Base-by-base conservation (phyloP, 352 stramenopile species). In the Phytophthora parvispora region DNA sequence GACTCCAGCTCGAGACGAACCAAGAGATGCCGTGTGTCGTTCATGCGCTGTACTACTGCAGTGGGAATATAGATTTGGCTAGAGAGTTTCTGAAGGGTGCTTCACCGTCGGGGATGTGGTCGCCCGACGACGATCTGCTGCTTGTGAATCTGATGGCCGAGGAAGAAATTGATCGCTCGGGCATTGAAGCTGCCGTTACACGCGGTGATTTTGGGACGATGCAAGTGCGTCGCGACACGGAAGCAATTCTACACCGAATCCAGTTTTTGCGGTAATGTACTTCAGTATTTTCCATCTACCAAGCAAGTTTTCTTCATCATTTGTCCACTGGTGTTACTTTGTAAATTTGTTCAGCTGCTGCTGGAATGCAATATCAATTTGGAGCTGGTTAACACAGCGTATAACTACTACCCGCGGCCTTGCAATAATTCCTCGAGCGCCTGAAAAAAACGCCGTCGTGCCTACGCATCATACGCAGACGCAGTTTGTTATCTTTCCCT, bases 251-350 rank as follows among this genome's bases (percentile, higher is more conserved):
- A 54, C 63, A 72, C 36, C 83, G 84, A 55, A 80, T 90, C 60
- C 60, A 70, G 29, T 91, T 89, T 64, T 78, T 92, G 73, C 59
- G 81, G 91, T 98, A 31, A 74, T 64, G 22, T 40, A 18, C 45
- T 15, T 5, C 15, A 28, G 34, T 25, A 7, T 9, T 18, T 16
- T 49, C 16, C 4, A 18, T 18, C n/a, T 27, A 1, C 1, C 20
- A 27, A 18, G n/a, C n/a, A n/a, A n/a, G n/a, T n/a, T n/a, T n/a
- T n/a, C n/a, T n/a, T n/a, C n/a, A n/a, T n/a, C n/a, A n/a, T n/a
- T n/a, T n/a, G n/a, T n/a, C n/a, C n/a, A n/a, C n/a, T n/a, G n/a
- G n/a, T n/a, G n/a, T n/a, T n/a, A n/a, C n/a, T n/a, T n/a, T n/a
- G n/a, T n/a, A n/a, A n/a, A n/a, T n/a, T n/a, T n/a, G n/a, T n/a